These are phyloP conservation scores for Cryptosporidium andersoni DNA, from an alignment of 169 alveolate genomes.

Conservation along the genomic window DNA sequence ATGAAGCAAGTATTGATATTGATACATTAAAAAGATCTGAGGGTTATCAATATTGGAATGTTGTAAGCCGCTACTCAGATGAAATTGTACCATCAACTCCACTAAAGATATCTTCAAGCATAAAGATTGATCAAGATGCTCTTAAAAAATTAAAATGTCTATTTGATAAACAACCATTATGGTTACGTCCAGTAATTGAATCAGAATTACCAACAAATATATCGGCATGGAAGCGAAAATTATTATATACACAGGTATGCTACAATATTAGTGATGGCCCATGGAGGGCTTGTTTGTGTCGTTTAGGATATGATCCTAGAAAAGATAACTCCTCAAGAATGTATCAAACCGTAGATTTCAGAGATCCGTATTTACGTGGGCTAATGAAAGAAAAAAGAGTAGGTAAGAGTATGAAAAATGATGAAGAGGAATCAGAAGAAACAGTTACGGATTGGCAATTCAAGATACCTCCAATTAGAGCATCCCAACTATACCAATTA, in stretches of 20 bases:
- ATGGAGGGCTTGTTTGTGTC: constrained; percentile 79
- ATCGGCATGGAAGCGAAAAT: constrained; percentile 75
- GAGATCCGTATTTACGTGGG: constrained; percentile 74
- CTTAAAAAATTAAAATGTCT: constrained; percentile 42
- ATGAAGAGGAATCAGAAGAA: constrained; percentile 50
- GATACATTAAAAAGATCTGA: constrained; percentile 7
- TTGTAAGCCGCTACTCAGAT: constrained; percentile 42
- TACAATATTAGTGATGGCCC: constrained; percentile 78
- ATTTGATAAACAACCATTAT: constrained; percentile 74
- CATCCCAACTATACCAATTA: constrained; percentile 75
- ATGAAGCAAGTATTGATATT: neutral
- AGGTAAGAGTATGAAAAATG: constrained; percentile 30
- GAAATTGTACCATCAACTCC: constrained; percentile 27
- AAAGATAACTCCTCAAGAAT: constrained; percentile 75
- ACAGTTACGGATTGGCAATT: constrained; percentile 69
- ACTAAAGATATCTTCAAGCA: constrained; percentile 34
- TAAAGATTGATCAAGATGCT: constrained; percentile 42
- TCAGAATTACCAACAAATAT: constrained; percentile 70
- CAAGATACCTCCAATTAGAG: constrained; percentile 76
- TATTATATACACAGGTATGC: constrained; percentile 76
- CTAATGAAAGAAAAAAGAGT: constrained; percentile 63
- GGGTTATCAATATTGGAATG: constrained; percentile 39
- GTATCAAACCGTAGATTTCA: constrained; percentile 77
- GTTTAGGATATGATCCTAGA: constrained; percentile 78
- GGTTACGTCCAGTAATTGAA: constrained; percentile 77